Percentiles rank a stretch among this genome's conserved stretches.
Evolutionary conservation across 306 rosid genomes (phyloP).

Genomic region (Ammopiptanthus mongolicus): DNA sequence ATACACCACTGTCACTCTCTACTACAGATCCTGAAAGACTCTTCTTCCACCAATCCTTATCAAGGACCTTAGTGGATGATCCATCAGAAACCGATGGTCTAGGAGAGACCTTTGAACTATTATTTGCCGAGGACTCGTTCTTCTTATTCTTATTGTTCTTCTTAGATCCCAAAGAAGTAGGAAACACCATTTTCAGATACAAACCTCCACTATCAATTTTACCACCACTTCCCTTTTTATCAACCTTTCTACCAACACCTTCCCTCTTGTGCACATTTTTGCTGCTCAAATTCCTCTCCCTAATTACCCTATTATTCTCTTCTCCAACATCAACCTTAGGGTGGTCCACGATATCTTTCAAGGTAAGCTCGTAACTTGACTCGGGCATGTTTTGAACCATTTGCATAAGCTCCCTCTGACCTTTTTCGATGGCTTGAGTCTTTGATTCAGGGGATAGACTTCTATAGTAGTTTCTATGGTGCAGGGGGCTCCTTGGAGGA

Average conservation of each 20-base stretch:
- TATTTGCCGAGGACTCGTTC: conserved; percentile 30
- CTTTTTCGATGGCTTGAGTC: conserved; percentile 69
- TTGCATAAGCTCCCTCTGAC: conserved; percentile 85
- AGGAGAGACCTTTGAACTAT: conserved; percentile 42
- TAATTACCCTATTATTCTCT: conserved; percentile 8
- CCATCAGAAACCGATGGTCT: conserved; percentile 43
- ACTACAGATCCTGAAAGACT: conserved; percentile 33
- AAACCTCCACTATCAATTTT: conserved; percentile 60
- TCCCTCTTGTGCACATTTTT: conserved; percentile 23
- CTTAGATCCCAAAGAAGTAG: conserved; percentile 42
- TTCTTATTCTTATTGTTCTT: conserved; percentile 20
- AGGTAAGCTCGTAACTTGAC: conserved; percentile 69
- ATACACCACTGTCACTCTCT: conserved; percentile 44
- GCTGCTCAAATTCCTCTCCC: conserved; percentile 3
- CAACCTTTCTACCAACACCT: conserved; percentile 22
- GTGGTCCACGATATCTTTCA: conserved; percentile 74
- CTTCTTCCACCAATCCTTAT: conserved; percentile 80
- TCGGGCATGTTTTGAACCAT: conserved; percentile 88
- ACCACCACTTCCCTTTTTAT: conserved; percentile 28
- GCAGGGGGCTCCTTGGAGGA: conserved; percentile 34
- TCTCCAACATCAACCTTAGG: conserved; percentile 12
- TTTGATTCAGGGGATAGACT: conserved; percentile 58
- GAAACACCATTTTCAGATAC: conserved; percentile 69
- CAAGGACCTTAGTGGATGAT: conserved; percentile 31
- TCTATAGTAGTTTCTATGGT: conserved; percentile 28